Evolutionary conservation across 257 asterid genomes (phyloP).

Genomic region (Leptodermis oblonga): DNA sequence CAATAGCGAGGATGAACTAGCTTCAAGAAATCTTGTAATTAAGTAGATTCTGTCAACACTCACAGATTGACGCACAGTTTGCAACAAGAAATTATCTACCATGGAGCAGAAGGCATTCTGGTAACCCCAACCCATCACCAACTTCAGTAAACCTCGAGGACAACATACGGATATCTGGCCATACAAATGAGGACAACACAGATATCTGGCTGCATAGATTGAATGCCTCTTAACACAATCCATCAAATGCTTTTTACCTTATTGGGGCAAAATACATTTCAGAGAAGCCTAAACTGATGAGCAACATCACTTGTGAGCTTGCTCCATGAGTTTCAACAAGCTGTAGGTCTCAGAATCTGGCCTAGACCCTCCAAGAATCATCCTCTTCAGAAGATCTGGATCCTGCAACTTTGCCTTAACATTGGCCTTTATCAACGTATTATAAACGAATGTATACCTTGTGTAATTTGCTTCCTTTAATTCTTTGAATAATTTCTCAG

Average conservation of each 20-base stretch:
- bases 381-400: conserved; percentile 72
- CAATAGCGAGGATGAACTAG: neutral
- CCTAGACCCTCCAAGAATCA: conserved; percentile 86
- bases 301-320: conserved; percentile 26
- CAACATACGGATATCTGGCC: neutral
- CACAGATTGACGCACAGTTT: neutral
- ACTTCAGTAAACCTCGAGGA: neutral
- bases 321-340: conserved; percentile 65
- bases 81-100: neutral
- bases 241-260: neutral
- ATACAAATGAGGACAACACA: too few relatives aligned
- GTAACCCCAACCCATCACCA: neutral
- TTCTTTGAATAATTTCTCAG: conserved; percentile 68
- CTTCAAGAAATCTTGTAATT: neutral
- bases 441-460: conserved; percentile 81
- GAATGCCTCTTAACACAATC: neutral
- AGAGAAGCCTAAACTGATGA: neutral
- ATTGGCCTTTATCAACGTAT: conserved; percentile 68
- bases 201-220: too few relatives aligned
- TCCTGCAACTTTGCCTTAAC: conserved; percentile 74
- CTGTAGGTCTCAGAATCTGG: conserved; percentile 94
- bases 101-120: neutral
- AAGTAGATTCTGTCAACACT: neutral
- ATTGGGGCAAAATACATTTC: neutral
- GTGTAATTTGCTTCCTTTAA: conserved; percentile 54